Evolutionary conservation across 2,329 filamentous ascomycete species (phyloP).

Genomic region (Pseudocercospora vitis): DNA sequence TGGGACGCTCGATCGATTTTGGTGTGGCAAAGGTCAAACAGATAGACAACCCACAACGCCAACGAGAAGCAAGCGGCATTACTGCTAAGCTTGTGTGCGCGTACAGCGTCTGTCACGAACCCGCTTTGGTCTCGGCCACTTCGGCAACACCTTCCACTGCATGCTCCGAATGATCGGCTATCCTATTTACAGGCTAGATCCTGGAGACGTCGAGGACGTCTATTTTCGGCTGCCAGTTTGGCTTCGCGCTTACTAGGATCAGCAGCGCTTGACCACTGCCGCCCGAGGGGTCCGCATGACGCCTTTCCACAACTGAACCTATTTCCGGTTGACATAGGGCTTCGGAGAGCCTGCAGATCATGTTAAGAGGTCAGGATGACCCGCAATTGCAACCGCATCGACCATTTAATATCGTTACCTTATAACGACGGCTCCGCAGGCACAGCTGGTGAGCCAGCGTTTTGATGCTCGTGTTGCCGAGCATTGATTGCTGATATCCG

Average conservation of each 20-base stretch:
- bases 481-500: conserved; percentile 9
- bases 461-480: conserved; percentile 12
- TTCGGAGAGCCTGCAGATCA: conserved; percentile 5
- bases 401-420: conserved; percentile 5
- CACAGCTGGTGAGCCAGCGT: background rate
- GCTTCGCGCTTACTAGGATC: conserved; percentile 13
- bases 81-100: conserved; percentile 3
- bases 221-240: conserved; percentile 7
- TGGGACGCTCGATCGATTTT: too few species aligned
- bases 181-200: conserved; percentile 1
- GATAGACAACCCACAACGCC: background rate
- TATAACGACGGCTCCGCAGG: conserved; percentile 5
- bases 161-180: background rate
- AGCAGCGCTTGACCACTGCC: conserved; percentile 10
- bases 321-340: conserved; percentile 15
- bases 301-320: conserved; percentile 12
- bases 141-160: background rate
- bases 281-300: conserved; percentile 12
- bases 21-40: background rate
- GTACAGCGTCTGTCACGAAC: background rate
- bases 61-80: background rate
- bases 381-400: conserved; percentile 10
- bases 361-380: conserved; percentile 10
- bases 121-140: background rate
- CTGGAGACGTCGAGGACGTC: background rate